Base-by-base conservation (phyloP, 2,329 filamentous ascomycete species). In the Pseudogymnoascus sp. region DNA sequence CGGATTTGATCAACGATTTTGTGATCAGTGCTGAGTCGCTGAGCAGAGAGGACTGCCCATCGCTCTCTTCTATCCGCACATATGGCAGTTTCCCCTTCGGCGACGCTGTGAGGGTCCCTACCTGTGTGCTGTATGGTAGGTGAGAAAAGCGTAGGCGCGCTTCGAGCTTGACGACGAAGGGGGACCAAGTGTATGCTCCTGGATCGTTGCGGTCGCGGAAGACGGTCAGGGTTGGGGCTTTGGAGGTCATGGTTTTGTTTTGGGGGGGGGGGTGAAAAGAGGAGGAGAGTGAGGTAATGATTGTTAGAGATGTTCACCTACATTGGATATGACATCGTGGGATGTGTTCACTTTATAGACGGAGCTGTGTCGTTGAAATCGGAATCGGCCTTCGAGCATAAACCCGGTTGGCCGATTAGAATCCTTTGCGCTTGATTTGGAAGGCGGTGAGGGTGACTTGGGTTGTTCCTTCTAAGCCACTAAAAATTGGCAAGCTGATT, bases 91-190 rank as follows among this genome's bases (percentile, higher is more conserved):
- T 88, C 8, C 85, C 85, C 0, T 88, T 87, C 69, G 63, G 86
- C 21, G 74, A 77, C 19, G 34, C 67, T 8, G 43, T 23, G 8
- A 13, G 60, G 31, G 10, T 8, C 54, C 16, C 57, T 34, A 4
- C 65, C 19, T 28, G 31, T 2, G 73, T 69, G 14, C 67, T 69
- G 72, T 88, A 88, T 0, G 72, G 41, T 2, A 85, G 61, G 1
- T 73, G 71, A 1, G 78, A 78, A 67, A 86, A 79, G 13, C 85
- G 84, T 5, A 88, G 77, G 13, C 85, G 83, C 16, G 83, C 78
- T 70, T 89, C 86, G 62, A 88, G 76, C 71, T 88, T 88, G 51
- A 75, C 81, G 62, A 85, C 83, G 68, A 85, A 88, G 8, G 85
- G 84, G 0, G 85, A 87, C 83, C 83, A 86, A n/a, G 61, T 57